Evolutionary conservation across 2,329 filamentous ascomycete genomes (phyloP).

Genomic region (Amphichorda felina): DNA sequence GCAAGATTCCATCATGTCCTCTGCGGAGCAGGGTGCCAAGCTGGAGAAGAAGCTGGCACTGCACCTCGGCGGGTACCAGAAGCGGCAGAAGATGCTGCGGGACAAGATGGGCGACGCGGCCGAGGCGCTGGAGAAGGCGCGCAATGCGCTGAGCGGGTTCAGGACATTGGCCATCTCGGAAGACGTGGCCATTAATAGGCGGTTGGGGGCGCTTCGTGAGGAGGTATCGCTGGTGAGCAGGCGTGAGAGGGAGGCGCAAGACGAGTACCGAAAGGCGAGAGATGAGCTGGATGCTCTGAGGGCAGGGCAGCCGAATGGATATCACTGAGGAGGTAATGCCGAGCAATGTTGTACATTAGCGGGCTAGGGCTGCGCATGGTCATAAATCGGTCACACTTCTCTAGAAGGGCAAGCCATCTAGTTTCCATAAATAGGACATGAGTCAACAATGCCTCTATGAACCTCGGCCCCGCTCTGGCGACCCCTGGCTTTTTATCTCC

Average conservation of each 20-base stretch:
- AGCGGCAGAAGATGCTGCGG: conserved; percentile 68
- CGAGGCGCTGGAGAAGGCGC: conserved; percentile 62
- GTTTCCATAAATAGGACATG: too few relatives aligned
- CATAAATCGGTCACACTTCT: too few relatives aligned
- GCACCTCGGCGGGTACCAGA: conserved; percentile 81
- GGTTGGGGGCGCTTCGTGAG: conserved; percentile 66
- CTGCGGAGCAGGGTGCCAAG: conserved; percentile 73
- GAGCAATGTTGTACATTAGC: conserved; percentile 3
- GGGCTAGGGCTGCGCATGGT: too few relatives aligned
- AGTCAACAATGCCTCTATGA: too few relatives aligned
- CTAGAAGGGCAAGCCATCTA: too few relatives aligned
- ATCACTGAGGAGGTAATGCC: conserved; percentile 25
- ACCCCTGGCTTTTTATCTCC: too few relatives aligned
- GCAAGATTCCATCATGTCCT: conserved; percentile 59
- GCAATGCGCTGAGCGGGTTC: conserved; percentile 60
- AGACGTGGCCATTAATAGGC: conserved; percentile 58
- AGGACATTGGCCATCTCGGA: conserved; percentile 68
- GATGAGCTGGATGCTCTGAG: conserved; percentile 62
- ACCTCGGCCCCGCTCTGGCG: too few relatives aligned
- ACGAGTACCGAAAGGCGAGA: conserved; percentile 63
- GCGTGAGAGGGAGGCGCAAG: conserved; percentile 83
- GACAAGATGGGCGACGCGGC: conserved; percentile 70
- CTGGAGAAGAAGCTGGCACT: conserved; percentile 87
- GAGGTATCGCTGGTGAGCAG: conserved; percentile 72
- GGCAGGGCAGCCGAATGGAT: conserved; percentile 20